Evolutionary conservation across 345 rosid species (phyloP).

Genomic region (Pugionium cornutum): DNA sequence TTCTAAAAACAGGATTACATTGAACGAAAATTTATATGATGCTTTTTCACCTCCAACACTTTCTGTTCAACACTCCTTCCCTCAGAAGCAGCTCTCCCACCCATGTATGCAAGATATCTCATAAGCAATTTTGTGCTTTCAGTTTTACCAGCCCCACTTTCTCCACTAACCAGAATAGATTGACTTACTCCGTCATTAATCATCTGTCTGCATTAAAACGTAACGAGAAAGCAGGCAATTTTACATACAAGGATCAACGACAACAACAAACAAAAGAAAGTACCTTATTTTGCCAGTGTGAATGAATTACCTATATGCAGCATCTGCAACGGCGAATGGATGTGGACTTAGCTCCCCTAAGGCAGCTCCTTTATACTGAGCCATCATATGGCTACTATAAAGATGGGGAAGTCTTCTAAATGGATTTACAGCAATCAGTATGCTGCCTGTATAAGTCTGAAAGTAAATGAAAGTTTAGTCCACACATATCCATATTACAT

Average conservation of each 20-base stretch:
- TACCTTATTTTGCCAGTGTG: not conserved
- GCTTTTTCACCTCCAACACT: constrained; percentile 79
- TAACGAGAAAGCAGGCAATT: not conserved
- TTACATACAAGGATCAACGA: constrained; percentile 1
- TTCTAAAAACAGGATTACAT: constrained; percentile 21
- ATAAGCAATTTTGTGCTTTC: constrained; percentile 96
- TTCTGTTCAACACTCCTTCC: constrained; percentile 97
- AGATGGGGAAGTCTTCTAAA: constrained; percentile 92
- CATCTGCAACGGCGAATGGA: constrained; percentile 98
- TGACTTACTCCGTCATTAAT: constrained; percentile 89
- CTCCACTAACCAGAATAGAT: constrained; percentile 96
- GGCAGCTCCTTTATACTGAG: constrained; percentile 92
- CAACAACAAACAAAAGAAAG: not conserved
- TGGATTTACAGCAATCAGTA: constrained; percentile 97
- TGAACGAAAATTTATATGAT: not conserved
- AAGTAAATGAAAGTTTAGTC: constrained; percentile 31
- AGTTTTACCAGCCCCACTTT: constrained; percentile 99
- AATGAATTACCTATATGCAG: constrained; percentile 81
- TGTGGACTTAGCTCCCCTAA: constrained; percentile 97
- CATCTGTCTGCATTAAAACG: constrained; percentile 67
- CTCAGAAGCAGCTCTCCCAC: constrained; percentile 93
- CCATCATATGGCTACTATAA: constrained; percentile 95
- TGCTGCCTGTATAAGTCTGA: constrained; percentile 94
- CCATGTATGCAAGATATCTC: constrained; percentile 99
- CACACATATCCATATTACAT: constrained; percentile 1